Evolutionary conservation across 2,329 filamentous ascomycete species (phyloP), one percentile per base, ranked within the genome.

Genomic region (Penicillium sp.): DNA sequence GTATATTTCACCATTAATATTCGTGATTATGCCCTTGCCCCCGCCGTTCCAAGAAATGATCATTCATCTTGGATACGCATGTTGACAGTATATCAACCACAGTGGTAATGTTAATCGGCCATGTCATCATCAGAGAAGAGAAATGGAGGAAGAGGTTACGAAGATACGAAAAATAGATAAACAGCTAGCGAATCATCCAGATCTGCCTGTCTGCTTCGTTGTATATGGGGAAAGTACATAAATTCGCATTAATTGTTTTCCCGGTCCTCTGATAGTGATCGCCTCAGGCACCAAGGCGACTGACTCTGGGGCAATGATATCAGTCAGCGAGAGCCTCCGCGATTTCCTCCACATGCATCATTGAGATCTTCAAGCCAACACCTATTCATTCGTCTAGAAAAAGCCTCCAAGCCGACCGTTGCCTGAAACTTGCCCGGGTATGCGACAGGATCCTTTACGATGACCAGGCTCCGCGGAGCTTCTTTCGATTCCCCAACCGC

Each of bases 401-500:
- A 24, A 24, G 21, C 22, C n/a, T 22, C 7, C 11, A 16, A 22
- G 11, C 11, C 31, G 13, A 11, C 35, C 7, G 21, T 14, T n/a
- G 8, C 16, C 54, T 35, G 5, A 19, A 39, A 31, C 16, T 51
- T 22, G 33, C 49, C 51, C 35, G 67, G 70, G 62, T 52, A 75
- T 75, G 73, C 60, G 56, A 63, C 59, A 33, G 52, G 11, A 48
- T 47, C 43, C 54, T 35, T 60, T 53, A 74, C 66, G 45, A 78
- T 77, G 75, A 77, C 74, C 52, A 74, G 75, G 67, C 70, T 76
- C 68, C 73, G 71, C 64, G 75, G 74, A 70, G 72, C 68, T 68
- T 75, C 73, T 41, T 63, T 70, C 53, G 69, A 69, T 59, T 70
- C 67, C 37, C 66, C 68, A 51, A 68, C 71, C 54, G 55, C 59